A percentile compares a stretch with the other conserved stretches of the same genome.
These are phyloP conservation scores for Emergomyces pasteurianus DNA, from an alignment of 2,329 filamentous ascomycete genomes.

Conservation along the genomic window DNA sequence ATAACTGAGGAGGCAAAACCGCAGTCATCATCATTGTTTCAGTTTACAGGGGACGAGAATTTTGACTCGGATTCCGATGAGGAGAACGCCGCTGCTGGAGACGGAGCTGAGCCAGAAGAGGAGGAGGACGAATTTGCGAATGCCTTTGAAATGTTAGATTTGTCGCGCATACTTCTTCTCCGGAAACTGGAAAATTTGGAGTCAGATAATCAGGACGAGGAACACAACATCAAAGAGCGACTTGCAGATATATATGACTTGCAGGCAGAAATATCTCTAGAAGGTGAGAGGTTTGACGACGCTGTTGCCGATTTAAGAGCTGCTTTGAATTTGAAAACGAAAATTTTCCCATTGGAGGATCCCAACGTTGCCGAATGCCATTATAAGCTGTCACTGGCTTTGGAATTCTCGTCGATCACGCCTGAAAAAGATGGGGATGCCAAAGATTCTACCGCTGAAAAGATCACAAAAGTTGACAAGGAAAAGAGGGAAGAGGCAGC, in stretches of 20 bases:
- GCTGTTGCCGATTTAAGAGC: slow-evolving; percentile 76
- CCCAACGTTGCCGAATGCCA: slow-evolving; percentile 87
- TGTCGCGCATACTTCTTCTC: slow-evolving; percentile 47
- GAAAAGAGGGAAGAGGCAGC: slow-evolving; percentile 46
- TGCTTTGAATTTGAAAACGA: slow-evolving; percentile 65
- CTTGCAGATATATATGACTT: slow-evolving; percentile 89
- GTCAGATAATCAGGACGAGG: slow-evolving; percentile 24
- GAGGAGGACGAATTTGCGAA: slow-evolving; percentile 54
- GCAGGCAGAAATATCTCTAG: slow-evolving; percentile 90
- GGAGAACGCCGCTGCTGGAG: slow-evolving; percentile 37
- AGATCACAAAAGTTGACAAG: slow-evolving; percentile 34
- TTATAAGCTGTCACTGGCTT: slow-evolving; percentile 87
- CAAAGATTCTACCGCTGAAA: slow-evolving; percentile 29
- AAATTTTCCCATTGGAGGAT: slow-evolving; percentile 67
- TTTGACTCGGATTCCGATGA: slow-evolving; percentile 68
- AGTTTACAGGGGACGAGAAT: slow-evolving; percentile 89
- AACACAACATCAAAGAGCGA: slow-evolving; percentile 62
- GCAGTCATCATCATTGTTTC: slow-evolving; percentile 52
- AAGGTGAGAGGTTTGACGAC: slow-evolving; percentile 83
- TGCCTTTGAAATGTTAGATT: slow-evolving; percentile 52
- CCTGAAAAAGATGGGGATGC: slow-evolving; percentile 28
- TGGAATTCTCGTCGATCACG: slow-evolving; percentile 83
- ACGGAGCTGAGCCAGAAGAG: slow-evolving; percentile 43
- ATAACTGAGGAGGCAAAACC: slow-evolving; percentile 9
- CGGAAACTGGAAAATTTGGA: slow-evolving; percentile 42